Evolutionary conservation across 495 filamentous ascomycete genomes (phyloP), one percentile per base, ranked within the genome.

Genomic region (Lentithecium fluviatile): DNA sequence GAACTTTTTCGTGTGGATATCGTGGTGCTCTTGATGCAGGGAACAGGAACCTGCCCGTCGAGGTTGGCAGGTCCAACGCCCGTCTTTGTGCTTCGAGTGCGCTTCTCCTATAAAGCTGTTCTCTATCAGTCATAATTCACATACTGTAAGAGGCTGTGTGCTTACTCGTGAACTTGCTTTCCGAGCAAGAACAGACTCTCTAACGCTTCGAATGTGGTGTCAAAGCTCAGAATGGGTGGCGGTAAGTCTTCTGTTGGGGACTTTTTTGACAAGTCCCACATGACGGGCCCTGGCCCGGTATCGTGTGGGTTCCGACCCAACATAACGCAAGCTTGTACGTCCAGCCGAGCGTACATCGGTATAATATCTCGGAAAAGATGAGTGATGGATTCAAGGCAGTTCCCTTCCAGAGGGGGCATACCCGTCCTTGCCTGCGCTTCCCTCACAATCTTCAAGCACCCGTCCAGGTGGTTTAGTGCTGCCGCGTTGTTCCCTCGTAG

Each of bases 381-480:
- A 19, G 25, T 42, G 15, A 48, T 50, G 15, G 42, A 42, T 24
- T 61, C 49, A 17, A 19, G 29, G 8, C 32, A 26, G 36, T 51
- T 25, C 13, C 40, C 1, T 19, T 45, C 17, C 13, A 19, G 11
- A 12, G 52, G 32, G 0, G 38, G 23, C 37, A 12, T 21, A 40
- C 42, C 49, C 58, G 53, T 61, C 24, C 24, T 53, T 40, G 40
- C 32, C 17, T 61, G 58, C 13, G 58, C 42, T 48, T 61, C 56
- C 45, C 45, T 55, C 12, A 60, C 48, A n/a, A 65, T 65, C 25
- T 60, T 60, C 1, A 65, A 24, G 38, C 62, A 65, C 23, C 42
- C 62, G 2, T 55, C 52, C 2, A 65, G 37, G 21, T 65, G 62
- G 23, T 56, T 17, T 2, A 65, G 52, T 13, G 62, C 62, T 10